These are phyloP conservation scores for Leptographium flavum DNA, from an alignment of 2,329 filamentous ascomycete species.

Conservation along the genomic window DNA sequence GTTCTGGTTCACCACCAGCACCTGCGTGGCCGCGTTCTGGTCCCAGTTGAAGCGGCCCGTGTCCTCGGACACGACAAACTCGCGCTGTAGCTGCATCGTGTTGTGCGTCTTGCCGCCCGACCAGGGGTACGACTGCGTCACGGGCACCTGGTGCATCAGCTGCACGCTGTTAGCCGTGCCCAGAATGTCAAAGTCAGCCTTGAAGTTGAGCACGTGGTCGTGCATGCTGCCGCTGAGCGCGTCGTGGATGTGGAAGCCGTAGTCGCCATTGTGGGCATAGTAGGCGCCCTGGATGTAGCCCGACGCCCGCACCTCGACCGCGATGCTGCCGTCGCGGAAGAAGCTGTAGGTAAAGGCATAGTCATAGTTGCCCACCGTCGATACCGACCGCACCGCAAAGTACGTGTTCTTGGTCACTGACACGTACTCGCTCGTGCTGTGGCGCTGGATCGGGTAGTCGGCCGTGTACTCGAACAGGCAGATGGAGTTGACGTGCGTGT, in stretches of 20 bases:
- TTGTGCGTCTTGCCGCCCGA: constrained; percentile 29
- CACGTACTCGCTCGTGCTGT: constrained; percentile 26
- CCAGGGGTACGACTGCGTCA: constrained; percentile 29
- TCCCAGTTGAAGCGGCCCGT: constrained; percentile 32
- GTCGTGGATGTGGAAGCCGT: constrained; percentile 35
- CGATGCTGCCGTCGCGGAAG: constrained; percentile 34
- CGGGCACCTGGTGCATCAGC: constrained; percentile 20
- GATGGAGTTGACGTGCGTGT: constrained; percentile 32
- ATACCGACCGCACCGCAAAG: constrained; percentile 30
- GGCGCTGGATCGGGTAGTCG: constrained; percentile 34
- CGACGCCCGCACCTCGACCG: constrained; percentile 34
- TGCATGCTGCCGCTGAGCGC: constrained; percentile 34
- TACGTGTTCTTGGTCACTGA: constrained; percentile 31
- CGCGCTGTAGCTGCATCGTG: constrained; percentile 35
- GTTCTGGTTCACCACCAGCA: constrained; percentile 36
- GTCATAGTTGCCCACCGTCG: constrained; percentile 41
- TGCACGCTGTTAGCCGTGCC: constrained; percentile 31
- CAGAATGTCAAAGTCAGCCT: constrained; percentile 36
- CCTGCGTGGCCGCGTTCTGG: constrained; percentile 29
- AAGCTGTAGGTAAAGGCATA: constrained; percentile 36
- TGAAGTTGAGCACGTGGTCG: constrained; percentile 41
- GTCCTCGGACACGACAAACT: constrained; percentile 27
- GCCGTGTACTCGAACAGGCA: constrained; percentile 41
- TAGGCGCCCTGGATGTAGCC: constrained; percentile 40
- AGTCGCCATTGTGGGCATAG: constrained; percentile 29